These are phyloP conservation scores for Immersiella caudata DNA, from an alignment of 495 filamentous ascomycete species.

Conservation along the genomic window DNA sequence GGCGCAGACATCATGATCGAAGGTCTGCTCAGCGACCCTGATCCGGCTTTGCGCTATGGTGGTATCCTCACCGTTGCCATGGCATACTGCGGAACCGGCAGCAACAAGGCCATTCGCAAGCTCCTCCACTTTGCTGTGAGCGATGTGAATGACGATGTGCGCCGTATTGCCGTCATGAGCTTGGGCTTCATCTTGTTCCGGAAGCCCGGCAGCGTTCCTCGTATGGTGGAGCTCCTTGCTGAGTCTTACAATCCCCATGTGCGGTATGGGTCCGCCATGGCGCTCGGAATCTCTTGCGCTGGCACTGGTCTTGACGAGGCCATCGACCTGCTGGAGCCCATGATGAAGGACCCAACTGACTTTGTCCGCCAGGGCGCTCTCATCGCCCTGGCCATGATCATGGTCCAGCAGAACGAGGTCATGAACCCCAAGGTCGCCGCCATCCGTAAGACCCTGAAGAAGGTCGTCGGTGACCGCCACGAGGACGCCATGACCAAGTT, in stretches of 20 bases:
- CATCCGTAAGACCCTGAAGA: slow-evolving; percentile 82
- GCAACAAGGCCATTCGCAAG: slow-evolving; percentile 98
- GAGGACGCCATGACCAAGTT: slow-evolving; percentile 99
- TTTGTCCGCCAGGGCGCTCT: slow-evolving; percentile 98
- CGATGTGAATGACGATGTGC: slow-evolving; percentile 97
- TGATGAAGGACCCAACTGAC: slow-evolving; percentile 99
- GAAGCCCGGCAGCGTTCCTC: slow-evolving; percentile 93
- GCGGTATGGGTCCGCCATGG: slow-evolving; percentile 97
- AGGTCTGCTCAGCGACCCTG: slow-evolving; percentile 88
- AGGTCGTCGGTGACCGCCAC: slow-evolving; percentile 91
- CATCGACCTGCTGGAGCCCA: slow-evolving; percentile 94
- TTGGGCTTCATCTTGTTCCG: slow-evolving; percentile 98
- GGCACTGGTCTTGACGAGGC: slow-evolving; percentile 97
- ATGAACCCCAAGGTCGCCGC: slow-evolving; percentile 89
- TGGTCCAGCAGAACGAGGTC: slow-evolving; percentile 95
- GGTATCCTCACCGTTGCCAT: slow-evolving; percentile 99
- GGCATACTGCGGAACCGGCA: slow-evolving; percentile 94
- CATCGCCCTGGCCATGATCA: slow-evolving; percentile 93
- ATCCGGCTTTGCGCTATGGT: slow-evolving; percentile 91
- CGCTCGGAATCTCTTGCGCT: slow-evolving; percentile 95
- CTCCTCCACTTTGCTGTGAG: slow-evolving; percentile 97
- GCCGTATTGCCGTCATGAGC: slow-evolving; percentile 95
- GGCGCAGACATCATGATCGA: slow-evolving; percentile 92
- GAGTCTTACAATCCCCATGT: slow-evolving; percentile 99
- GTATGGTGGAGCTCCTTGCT: slow-evolving; percentile 98